A percentile compares a stretch with the other conserved stretches of the same genome.
These are phyloP conservation scores for Diaporthe ampelina DNA, from an alignment of 2,329 filamentous ascomycete genomes.

Conservation along the genomic window DNA sequence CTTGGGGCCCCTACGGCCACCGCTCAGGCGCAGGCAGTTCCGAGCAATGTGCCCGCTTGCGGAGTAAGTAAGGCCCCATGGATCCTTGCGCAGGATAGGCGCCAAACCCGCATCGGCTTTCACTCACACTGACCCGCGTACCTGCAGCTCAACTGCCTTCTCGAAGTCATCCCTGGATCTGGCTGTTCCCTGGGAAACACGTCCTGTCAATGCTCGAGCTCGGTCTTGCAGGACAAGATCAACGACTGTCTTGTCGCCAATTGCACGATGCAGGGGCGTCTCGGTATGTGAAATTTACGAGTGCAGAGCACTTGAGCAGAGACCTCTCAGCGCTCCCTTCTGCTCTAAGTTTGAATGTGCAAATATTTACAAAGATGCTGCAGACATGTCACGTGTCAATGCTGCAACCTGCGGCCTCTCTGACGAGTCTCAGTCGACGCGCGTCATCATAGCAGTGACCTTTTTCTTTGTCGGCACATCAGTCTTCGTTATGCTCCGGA, in stretches of 20 bases:
- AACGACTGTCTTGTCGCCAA: conserved; percentile 32
- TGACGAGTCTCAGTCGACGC: conserved; percentile 30
- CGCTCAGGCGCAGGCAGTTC: conserved; percentile 32
- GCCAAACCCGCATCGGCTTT: background rate
- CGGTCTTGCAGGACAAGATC: conserved; percentile 17
- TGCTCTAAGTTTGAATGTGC: background rate
- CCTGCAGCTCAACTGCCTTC: conserved; percentile 36
- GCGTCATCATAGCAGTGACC: conserved; percentile 31
- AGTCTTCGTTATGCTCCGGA: conserved; percentile 31
- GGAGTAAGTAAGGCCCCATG: conserved; percentile 29
- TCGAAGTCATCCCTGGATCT: conserved; percentile 29
- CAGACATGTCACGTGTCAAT: conserved; percentile 29
- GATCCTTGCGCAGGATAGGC: background rate
- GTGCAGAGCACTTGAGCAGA: background rate
- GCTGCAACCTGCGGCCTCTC: conserved; percentile 29
- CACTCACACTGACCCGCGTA: conserved; percentile 10
- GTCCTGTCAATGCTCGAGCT: conserved; percentile 35
- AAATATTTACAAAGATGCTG: background rate
- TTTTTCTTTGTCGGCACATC: conserved; percentile 17
- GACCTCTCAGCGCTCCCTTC: background rate
- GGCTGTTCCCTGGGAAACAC: conserved; percentile 18
- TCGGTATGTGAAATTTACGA: conserved; percentile 29
- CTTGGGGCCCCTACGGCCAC: conserved; percentile 11
- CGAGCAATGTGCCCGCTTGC: conserved; percentile 27
- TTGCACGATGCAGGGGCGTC: conserved; percentile 38